phyloP scores from a whole-genome alignment of 441 rosid genomes.

The Manihot esculenta region DNA sequence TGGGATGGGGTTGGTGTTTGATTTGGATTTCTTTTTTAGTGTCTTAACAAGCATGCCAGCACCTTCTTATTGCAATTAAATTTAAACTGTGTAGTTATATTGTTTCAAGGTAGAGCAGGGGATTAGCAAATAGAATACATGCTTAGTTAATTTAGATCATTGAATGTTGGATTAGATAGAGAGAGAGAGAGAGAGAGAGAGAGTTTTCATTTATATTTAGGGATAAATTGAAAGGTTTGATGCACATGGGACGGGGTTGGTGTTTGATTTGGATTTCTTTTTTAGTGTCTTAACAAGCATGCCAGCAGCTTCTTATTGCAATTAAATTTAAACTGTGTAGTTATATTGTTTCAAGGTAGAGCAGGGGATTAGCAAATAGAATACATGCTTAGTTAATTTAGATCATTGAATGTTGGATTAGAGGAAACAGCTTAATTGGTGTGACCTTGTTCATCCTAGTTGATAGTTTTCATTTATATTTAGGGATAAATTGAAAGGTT shows the following conservation, averaged over 20 bases:
- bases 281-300: too few species aligned
- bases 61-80: not conserved
- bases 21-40: not conserved
- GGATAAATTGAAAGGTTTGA: not conserved
- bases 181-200: too few species aligned
- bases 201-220: not conserved
- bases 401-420: not conserved
- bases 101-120: not conserved
- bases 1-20: not conserved
- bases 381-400: not conserved
- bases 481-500: not conserved
- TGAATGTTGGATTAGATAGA: not conserved
- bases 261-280: too few species aligned
- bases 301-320: not conserved
- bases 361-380: not conserved
- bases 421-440: not conserved
- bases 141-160: not conserved
- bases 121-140: not conserved
- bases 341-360: not conserved
- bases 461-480: not conserved
- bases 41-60: slow-evolving; percentile 9
- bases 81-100: not conserved
- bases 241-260: too few species aligned
- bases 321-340: not conserved
- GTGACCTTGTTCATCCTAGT: not conserved